Conservation (phyloP, 2,329 filamentous ascomycete species). For the Talaromyces sp. region DNA sequence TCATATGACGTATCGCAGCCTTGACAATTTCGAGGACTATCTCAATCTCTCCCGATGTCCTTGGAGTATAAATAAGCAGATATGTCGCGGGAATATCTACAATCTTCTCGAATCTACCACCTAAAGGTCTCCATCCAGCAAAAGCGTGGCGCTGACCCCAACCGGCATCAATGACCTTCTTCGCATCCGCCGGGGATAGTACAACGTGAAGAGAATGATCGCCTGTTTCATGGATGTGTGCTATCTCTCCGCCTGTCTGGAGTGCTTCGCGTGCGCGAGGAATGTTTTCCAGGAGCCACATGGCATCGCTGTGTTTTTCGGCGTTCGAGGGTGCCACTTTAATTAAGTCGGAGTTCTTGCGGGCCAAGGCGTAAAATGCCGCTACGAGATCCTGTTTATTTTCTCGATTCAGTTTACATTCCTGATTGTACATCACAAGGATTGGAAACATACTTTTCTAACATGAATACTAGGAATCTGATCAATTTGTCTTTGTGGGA, state of each 20-base stretch:
- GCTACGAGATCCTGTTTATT: constrained; percentile 25
- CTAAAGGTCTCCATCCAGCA: constrained; percentile 54
- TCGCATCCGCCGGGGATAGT: constrained; percentile 76
- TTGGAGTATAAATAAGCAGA: constrained; percentile 76
- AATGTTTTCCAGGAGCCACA: constrained; percentile 28
- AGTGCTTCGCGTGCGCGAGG: constrained; percentile 21
- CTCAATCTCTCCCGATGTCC: constrained; percentile 63
- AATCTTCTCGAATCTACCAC: constrained; percentile 53
- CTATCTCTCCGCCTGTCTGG: constrained; percentile 63
- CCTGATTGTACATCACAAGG: neutral
- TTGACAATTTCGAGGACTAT: constrained; percentile 66
- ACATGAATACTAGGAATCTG: constrained; percentile 25
- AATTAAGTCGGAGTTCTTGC: constrained; percentile 28
- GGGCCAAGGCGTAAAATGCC: constrained; percentile 24
- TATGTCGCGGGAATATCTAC: constrained; percentile 69
- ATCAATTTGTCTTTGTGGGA: constrained; percentile 30
- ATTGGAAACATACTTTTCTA: constrained; percentile 24
- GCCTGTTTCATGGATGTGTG: constrained; percentile 67
- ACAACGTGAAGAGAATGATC: constrained; percentile 75
- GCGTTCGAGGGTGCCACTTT: constrained; percentile 26
- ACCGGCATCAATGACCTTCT: constrained; percentile 66
- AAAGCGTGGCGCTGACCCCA: constrained; percentile 52
- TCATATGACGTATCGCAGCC: constrained; percentile 53
- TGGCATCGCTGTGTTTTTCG: constrained; percentile 26
- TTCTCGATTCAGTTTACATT: neutral